Percentiles rank a stretch among this genome's conserved stretches.
Conservation (phyloP, 2,329 filamentous ascomycete genomes). For the Clonostachys rosea region DNA sequence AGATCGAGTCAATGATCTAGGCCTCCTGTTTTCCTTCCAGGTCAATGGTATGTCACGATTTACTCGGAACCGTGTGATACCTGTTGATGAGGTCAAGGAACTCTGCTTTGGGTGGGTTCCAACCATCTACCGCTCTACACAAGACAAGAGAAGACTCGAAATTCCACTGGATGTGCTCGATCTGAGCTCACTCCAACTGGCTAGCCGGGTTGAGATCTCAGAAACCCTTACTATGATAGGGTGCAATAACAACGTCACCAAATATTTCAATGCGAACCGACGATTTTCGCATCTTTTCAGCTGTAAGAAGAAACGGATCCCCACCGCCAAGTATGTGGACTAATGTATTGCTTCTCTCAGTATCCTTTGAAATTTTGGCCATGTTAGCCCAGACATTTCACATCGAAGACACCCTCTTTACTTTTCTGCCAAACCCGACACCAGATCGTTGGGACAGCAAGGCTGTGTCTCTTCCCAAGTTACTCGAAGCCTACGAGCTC, state of each 20-base stretch:
- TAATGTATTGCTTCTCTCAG: slow-evolving; percentile 17
- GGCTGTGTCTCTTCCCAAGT: slow-evolving; percentile 34
- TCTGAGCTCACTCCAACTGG: slow-evolving; percentile 39
- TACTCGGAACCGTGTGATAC: slow-evolving; percentile 44
- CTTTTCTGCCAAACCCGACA: slow-evolving; percentile 53
- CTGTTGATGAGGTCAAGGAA: slow-evolving; percentile 46
- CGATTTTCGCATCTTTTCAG: slow-evolving; percentile 44
- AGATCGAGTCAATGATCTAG: slow-evolving; percentile 39
- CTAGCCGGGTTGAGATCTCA: slow-evolving; percentile 41
- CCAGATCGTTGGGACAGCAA: slow-evolving; percentile 47
- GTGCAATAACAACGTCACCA: slow-evolving; percentile 46
- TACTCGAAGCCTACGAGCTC: slow-evolving; percentile 31
- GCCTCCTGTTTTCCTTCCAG: slow-evolving; percentile 50
- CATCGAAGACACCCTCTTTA: slow-evolving; percentile 42
- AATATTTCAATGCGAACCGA: slow-evolving; percentile 25
- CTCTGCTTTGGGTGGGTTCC: slow-evolving; percentile 51
- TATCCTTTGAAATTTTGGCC: slow-evolving; percentile 54
- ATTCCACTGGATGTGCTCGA: slow-evolving; percentile 32
- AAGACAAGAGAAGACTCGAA: slow-evolving; percentile 30
- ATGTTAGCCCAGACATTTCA: slow-evolving; percentile 49
- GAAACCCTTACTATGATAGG: slow-evolving; percentile 48
- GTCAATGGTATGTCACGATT: slow-evolving; percentile 44
- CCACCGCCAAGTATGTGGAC: neutral
- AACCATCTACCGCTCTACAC: slow-evolving; percentile 41
- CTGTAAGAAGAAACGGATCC: slow-evolving; percentile 20